phyloP scores from a whole-genome alignment of 257 asterid species.

The Ocimum tenuiflorum region DNA sequence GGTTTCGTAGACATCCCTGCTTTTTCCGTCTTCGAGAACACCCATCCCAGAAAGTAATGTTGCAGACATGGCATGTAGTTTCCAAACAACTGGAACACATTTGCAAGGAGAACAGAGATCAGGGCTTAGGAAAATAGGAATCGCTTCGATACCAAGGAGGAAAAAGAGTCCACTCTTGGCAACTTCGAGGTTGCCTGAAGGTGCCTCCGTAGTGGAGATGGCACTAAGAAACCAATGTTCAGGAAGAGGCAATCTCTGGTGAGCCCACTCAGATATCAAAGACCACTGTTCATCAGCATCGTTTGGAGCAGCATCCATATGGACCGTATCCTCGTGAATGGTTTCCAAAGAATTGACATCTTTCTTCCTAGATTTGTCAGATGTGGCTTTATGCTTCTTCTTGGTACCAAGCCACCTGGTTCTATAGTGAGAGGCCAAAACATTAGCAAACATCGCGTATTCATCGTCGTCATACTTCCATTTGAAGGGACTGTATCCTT shows the following conservation, averaged over 20 bases:
- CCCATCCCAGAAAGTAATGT: slow-evolving; percentile 58
- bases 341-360: slow-evolving; percentile 46
- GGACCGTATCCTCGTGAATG: slow-evolving; percentile 69
- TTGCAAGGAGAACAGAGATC: slow-evolving; percentile 33
- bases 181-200: slow-evolving; percentile 39
- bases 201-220: slow-evolving; percentile 37
- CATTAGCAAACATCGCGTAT: slow-evolving; percentile 40
- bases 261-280: slow-evolving; percentile 68
- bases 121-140: slow-evolving; percentile 29
- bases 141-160: slow-evolving; percentile 69
- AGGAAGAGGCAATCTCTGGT: slow-evolving; percentile 89
- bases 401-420: slow-evolving; percentile 68
- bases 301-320: slow-evolving; percentile 26
- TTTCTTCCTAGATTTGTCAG: slow-evolving; percentile 30
- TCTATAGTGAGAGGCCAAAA: slow-evolving; percentile 62
- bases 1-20: slow-evolving; percentile 55
- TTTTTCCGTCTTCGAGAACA: slow-evolving; percentile 68
- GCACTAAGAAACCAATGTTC: slow-evolving; percentile 89
- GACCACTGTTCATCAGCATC: slow-evolving; percentile 26
- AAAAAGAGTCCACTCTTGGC: slow-evolving; percentile 78
- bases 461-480: slow-evolving; percentile 72
- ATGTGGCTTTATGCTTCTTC: slow-evolving; percentile 35
- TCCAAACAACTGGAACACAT: slow-evolving; percentile 69
- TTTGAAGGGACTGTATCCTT: slow-evolving; percentile 32
- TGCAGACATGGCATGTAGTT: slow-evolving; percentile 77